phyloP scores from a whole-genome alignment of 805 yeast species.

The Metschnikowia continentalis region DNA sequence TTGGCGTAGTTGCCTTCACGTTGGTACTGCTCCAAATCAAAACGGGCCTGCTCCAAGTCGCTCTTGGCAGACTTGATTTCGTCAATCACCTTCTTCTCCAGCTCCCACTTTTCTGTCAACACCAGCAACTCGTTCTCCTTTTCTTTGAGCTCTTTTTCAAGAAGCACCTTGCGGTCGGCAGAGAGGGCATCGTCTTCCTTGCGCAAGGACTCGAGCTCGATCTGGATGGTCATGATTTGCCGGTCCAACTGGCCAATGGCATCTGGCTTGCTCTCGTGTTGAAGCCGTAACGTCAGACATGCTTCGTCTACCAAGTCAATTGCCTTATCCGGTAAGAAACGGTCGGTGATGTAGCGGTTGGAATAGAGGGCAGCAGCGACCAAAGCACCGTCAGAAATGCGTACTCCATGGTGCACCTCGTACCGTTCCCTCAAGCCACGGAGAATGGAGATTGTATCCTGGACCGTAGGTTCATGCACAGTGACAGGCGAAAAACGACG shows the following conservation, averaged over 20 bases:
- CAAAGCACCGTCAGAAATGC: conserved; percentile 86
- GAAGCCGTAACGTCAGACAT: conserved; percentile 88
- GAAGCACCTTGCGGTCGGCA: conserved; percentile 66
- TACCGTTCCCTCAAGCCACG: conserved; percentile 92
- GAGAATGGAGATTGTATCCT: conserved; percentile 85
- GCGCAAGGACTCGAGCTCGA: conserved; percentile 88
- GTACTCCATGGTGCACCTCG: conserved; percentile 97
- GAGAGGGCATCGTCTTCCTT: conserved; percentile 89
- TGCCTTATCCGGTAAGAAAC: conserved; percentile 93
- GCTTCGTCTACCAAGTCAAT: conserved; percentile 97
- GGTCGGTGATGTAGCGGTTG: conserved; percentile 84
- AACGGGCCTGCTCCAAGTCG: conserved; percentile 77
- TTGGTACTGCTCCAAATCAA: conserved; percentile 77
- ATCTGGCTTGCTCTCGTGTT: conserved; percentile 96
- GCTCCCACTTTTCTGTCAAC: conserved; percentile 81
- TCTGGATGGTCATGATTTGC: conserved; percentile 86
- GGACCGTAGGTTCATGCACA: conserved; percentile 83
- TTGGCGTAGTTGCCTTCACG: conserved; percentile 80
- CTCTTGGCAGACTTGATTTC: conserved; percentile 74
- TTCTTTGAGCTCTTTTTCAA: conserved; percentile 60
- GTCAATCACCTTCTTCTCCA: conserved; percentile 73
- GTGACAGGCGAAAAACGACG: conserved; percentile 88
- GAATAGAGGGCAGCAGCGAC: conserved; percentile 91
- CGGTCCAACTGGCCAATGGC: conserved; percentile 87
- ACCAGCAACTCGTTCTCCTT: conserved; percentile 65